Percentiles rank a stretch among this genome's conserved stretches.
These are phyloP conservation scores for Hysterangium stoloniferum DNA, from an alignment of 768 basidiomycete genomes.

Conservation along the genomic window DNA sequence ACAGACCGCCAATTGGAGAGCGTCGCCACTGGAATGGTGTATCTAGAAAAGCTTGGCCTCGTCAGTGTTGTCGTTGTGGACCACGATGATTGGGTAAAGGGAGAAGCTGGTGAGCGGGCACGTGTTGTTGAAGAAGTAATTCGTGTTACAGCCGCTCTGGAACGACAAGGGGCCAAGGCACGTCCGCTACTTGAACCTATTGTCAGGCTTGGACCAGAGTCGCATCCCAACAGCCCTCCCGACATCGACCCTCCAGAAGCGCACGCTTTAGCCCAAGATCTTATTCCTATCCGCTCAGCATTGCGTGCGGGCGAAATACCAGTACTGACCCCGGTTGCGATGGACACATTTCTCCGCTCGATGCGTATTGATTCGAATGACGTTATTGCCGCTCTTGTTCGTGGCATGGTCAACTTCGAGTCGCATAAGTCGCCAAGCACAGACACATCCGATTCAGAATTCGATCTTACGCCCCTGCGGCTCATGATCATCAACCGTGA, in stretches of 20 bases:
- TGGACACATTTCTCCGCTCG: constrained; percentile 85
- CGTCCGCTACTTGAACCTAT: constrained; percentile 85
- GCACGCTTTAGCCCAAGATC: constrained; percentile 72
- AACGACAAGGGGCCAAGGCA: constrained; percentile 77
- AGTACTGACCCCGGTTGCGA: constrained; percentile 85
- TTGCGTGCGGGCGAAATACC: constrained; percentile 93
- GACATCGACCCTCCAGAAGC: constrained; percentile 53
- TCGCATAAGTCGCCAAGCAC: constrained; percentile 2
- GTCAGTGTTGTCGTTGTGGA: constrained; percentile 95
- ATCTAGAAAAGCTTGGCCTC: constrained; percentile 91
- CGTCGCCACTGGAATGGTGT: constrained; percentile 87
- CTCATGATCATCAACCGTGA: constrained; percentile 97
- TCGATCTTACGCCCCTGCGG: constrained; percentile 88
- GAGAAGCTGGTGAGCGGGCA: constrained; percentile 61
- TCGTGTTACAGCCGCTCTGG: constrained; percentile 74
- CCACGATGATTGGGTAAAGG: constrained; percentile 64
- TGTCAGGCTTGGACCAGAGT: constrained; percentile 66
- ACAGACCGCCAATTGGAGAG: constrained; percentile 89
- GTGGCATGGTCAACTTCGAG: constrained; percentile 58
- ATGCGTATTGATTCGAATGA: constrained; percentile 82
- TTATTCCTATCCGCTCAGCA: constrained; percentile 80
- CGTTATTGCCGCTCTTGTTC: constrained; percentile 78
- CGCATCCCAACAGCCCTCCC: constrained; percentile 25
- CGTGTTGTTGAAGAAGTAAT: constrained; percentile 73
- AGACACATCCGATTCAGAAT: constrained; percentile 31